phyloP scores from a whole-genome alignment of 2,329 filamentous ascomycete species.

The Pseudogymnoascus sp. region DNA sequence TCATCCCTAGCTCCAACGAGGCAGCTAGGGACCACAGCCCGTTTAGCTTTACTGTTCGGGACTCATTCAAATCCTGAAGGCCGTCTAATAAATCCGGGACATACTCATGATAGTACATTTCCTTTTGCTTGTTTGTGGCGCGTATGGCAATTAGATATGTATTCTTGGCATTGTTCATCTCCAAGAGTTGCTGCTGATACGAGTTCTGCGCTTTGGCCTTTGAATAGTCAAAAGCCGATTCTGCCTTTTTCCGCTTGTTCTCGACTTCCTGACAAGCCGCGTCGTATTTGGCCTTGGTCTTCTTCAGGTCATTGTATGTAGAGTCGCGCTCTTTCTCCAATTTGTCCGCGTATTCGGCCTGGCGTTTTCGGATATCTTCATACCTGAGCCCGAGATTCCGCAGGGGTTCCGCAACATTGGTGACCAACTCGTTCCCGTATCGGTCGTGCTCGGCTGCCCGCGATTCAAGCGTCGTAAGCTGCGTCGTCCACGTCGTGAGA shows the following conservation, averaged over 20 bases:
- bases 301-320: conserved; percentile 77
- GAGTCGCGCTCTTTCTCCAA: conserved; percentile 82
- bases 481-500: conserved; percentile 92
- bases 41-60: conserved; percentile 76
- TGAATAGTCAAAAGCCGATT: conserved; percentile 76
- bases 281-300: conserved; percentile 90
- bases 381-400: conserved; percentile 66
- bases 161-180: conserved; percentile 98
- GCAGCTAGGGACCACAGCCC: conserved; percentile 75
- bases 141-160: conserved; percentile 95
- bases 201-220: conserved; percentile 84
- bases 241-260: conserved; percentile 86
- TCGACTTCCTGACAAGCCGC: conserved; percentile 89
- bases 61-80: conserved; percentile 87
- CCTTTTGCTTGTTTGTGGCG: conserved; percentile 95
- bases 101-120: conserved; percentile 95
- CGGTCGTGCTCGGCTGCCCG: conserved; percentile 83
- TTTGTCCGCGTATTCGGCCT: conserved; percentile 80
- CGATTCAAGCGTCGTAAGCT: conserved; percentile 81
- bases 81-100: conserved; percentile 89
- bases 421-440: conserved; percentile 69
- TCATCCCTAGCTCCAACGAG: conserved; percentile 68
- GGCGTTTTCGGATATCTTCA: conserved; percentile 86
- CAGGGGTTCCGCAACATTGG: conserved; percentile 77
- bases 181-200: conserved; percentile 83